A percentile compares a stretch with the other conserved stretches of the same genome.
Conservation (phyloP, 495 filamentous ascomycete species). For the Penicilliopsis zonata region DNA sequence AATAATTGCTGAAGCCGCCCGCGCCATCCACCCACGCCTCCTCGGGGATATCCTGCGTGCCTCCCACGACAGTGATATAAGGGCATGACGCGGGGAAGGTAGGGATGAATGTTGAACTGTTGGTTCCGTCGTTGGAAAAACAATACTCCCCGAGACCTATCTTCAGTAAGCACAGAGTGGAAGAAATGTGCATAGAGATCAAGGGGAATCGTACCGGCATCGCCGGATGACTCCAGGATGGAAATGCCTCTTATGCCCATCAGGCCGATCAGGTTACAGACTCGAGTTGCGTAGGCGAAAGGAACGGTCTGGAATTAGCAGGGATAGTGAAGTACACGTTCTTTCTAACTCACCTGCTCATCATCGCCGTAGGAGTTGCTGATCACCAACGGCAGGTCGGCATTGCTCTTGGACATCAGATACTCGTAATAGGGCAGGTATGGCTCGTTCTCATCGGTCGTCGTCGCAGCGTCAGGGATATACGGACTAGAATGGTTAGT, state of each 20-base stretch:
- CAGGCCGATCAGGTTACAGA: conserved; percentile 56
- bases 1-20: conserved; percentile 60
- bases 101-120: conserved; percentile 44
- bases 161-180: too few relatives aligned
- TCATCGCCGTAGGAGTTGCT: conserved; percentile 64
- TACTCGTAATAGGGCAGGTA: conserved; percentile 54
- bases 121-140: conserved; percentile 46
- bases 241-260: conserved; percentile 58
- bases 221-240: conserved; percentile 51
- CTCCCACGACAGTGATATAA: conserved; percentile 54
- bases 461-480: conserved; percentile 36
- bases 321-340: too few relatives aligned
- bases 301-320: too few relatives aligned
- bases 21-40: conserved; percentile 33
- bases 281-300: conserved; percentile 44
- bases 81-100: conserved; percentile 55
- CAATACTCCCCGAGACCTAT: conserved; percentile 51
- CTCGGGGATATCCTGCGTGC: conserved; percentile 44
- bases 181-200: too few relatives aligned
- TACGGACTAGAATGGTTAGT: conserved; percentile 49
- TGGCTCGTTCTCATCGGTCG: conserved; percentile 48
- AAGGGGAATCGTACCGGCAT: too few relatives aligned
- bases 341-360: too few relatives aligned
- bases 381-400: conserved; percentile 52
- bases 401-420: conserved; percentile 37